Evolutionary conservation across 106 monocot species (phyloP), one percentile per base, ranked within the genome.

Genomic region (Dendrobium nobile): DNA sequence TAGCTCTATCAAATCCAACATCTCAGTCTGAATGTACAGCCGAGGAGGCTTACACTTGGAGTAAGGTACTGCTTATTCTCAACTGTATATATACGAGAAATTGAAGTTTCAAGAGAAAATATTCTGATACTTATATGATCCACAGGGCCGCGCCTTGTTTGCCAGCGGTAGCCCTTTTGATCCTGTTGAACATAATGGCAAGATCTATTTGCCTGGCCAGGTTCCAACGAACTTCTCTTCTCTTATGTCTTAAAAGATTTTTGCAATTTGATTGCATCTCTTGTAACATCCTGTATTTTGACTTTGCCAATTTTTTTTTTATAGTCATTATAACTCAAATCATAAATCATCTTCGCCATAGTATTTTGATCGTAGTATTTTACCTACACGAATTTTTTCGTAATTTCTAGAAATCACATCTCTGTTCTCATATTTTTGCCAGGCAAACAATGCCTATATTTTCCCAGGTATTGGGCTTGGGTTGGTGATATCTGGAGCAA

Each of bases 1-100:
- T 93, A 58, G 88, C 92, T 44, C 83, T 90, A 17, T 93, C 90
- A 47, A 93, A 93, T 42, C 92, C 92, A 42, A 93, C 92, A 15
- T 82, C 90, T 5, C 88, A 88, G 59, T 90, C 92, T 19, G 92
- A 93, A 75, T 93, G 92, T 74, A 93, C 90, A 16, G 92, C 92
- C 81, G 92, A 90, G 58, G 83, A 90, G 81, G 92, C 92, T 75
- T 93, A 90, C 67, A 81, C 70, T 37, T 93, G 92, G 92, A 93
- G 90, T 76, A 85, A 90, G 84, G 92, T 90, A 83, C 17, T 61
- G 43, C 24, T 78, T 31, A 6, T 70, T 10, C 5, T 79, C 61
- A 61, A 61, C 61, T 61, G 8, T 9, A 16, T 16, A 37, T 54
- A 10, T 54, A 16, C 7, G 1, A 2, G 18, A 58, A 58, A 58